Percentiles rank a stretch among this genome's conserved stretches.
phyloP scores from a whole-genome alignment of 2,329 filamentous ascomycete genomes.

The Aspergillus melleus region DNA sequence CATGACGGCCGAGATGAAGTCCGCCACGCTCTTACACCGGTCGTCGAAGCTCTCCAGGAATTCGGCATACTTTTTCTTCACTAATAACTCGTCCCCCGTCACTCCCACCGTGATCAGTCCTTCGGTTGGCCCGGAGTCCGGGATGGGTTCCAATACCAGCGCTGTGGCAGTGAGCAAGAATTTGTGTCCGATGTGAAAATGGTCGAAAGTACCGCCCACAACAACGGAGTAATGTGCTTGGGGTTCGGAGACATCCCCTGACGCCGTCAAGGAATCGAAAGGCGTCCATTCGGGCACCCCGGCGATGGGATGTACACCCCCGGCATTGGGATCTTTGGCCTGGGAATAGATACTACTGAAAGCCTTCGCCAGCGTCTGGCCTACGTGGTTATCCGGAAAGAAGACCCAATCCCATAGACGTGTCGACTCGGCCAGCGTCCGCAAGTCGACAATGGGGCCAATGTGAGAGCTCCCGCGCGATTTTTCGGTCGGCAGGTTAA shows the following conservation, averaged over 20 bases:
- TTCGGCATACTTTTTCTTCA: conserved; percentile 84
- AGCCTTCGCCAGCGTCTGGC: conserved; percentile 27
- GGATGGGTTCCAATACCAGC: conserved; percentile 63
- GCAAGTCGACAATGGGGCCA: conserved; percentile 54
- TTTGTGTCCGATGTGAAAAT: conserved; percentile 93
- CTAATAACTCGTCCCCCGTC: conserved; percentile 80
- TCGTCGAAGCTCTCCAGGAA: conserved; percentile 77
- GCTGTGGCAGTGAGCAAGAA: conserved; percentile 87
- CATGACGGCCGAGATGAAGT: conserved; percentile 67
- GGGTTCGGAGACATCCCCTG: conserved; percentile 19
- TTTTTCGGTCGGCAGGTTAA: conserved; percentile 18
- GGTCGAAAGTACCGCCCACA: conserved; percentile 93
- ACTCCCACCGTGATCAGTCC: conserved; percentile 77
- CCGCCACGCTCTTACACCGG: conserved; percentile 67
- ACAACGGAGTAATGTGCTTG: conserved; percentile 63
- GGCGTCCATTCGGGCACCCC: conserved; percentile 23
- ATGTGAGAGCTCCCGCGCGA: conserved; percentile 20
- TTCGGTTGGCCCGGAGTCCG: conserved; percentile 34
- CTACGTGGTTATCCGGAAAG: conserved; percentile 29
- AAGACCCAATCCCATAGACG: conserved; percentile 34
- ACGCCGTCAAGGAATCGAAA: conserved; percentile 21
- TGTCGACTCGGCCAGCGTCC: conserved; percentile 46
- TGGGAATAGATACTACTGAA: conserved; percentile 36
- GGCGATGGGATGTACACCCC: conserved; percentile 23
- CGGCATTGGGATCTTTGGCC: conserved; percentile 18